phyloP scores from a whole-genome alignment of 371 early-diverging fungal species.

The Encephalitozoon hellem region DNA sequence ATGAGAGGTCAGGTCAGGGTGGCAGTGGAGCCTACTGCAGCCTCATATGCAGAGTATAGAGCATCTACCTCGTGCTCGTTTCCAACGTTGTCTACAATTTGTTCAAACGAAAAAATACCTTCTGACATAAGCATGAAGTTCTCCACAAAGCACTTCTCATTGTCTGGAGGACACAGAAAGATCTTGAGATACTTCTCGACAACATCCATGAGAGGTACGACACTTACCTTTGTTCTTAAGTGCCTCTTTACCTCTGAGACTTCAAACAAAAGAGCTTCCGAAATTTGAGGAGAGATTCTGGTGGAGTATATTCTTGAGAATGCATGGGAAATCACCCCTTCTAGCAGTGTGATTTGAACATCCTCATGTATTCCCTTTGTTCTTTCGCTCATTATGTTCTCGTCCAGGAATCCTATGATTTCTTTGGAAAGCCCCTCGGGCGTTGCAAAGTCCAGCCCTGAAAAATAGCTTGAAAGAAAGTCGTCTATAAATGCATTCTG shows the following conservation, averaged over 20 bases:
- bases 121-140: slow-evolving; percentile 51
- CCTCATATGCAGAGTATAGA: slow-evolving; percentile 22
- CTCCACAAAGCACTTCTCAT: slow-evolving; percentile 47
- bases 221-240: slow-evolving; percentile 1
- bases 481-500: background rate
- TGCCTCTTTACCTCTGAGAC: slow-evolving; percentile 35
- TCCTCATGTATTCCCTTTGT: slow-evolving; percentile 27
- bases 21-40: background rate
- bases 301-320: slow-evolving; percentile 31
- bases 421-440: slow-evolving; percentile 1
- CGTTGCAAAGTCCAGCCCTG: background rate
- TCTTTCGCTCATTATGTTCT: slow-evolving; percentile 6
- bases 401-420: slow-evolving; percentile 20
- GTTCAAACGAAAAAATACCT: slow-evolving; percentile 48
- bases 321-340: slow-evolving; percentile 20
- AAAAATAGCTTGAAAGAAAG: slow-evolving; percentile 1
- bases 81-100: slow-evolving; percentile 35
- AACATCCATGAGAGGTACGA: slow-evolving; percentile 26
- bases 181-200: slow-evolving; percentile 55
- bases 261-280: slow-evolving; percentile 37
- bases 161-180: slow-evolving; percentile 35
- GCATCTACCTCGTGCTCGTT: background rate
- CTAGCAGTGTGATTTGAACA: slow-evolving; percentile 18
- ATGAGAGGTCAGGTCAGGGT: no score
- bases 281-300: slow-evolving; percentile 11